Base-by-base conservation (phyloP, 768 basidiomycete genomes). In the Paxillus rubicundulus region DNA sequence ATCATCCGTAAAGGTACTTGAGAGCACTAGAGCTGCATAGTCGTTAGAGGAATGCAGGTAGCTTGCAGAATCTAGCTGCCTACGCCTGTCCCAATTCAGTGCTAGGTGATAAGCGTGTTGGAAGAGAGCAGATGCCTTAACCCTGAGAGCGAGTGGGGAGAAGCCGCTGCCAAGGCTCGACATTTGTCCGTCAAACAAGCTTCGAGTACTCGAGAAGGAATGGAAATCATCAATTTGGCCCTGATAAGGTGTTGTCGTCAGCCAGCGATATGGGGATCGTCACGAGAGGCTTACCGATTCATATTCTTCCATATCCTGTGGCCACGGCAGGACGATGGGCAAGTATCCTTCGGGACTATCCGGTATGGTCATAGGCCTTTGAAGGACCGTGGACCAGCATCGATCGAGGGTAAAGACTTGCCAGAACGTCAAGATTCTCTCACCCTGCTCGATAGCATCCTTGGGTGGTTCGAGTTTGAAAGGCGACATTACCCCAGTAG, bases 391-490 rank as follows among this genome's bases (percentile, higher is more conserved):
- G 18, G 88, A 88, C 87, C 88, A 90, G 62, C 87, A 89, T 28
- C 85, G 81, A 68, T 92, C 89, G 57, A 91, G 73, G 60, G 82
- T 81, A 68, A 84, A 92, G 10, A 88, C 86, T 63, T 90, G 87
- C 89, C 89, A 92, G 60, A 92, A 92, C 0, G 88, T 78, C 36
- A 84, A 67, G 50, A 89, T 83, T 38, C 86, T 76, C 63, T 90
- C 87, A 43, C 84, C 86, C 41, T 85, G 83, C 57, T 83, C 81
- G 44, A 84, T 66, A 37, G 77, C 71, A 57, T 79, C 79, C 63
- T 81, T 81, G 2, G 80, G 71, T 2, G 82, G 85, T 41, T 82
- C 82, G 45, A 84, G 71, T 39, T 81, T 77, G 54, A 77, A 77
- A 4, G 61, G 52, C 5, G 64, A 38, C 49, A 70, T 62, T 12